Evolutionary conservation across 2,329 filamentous ascomycete species (phyloP).

Genomic region (Neofusicoccum cordaticola): DNA sequence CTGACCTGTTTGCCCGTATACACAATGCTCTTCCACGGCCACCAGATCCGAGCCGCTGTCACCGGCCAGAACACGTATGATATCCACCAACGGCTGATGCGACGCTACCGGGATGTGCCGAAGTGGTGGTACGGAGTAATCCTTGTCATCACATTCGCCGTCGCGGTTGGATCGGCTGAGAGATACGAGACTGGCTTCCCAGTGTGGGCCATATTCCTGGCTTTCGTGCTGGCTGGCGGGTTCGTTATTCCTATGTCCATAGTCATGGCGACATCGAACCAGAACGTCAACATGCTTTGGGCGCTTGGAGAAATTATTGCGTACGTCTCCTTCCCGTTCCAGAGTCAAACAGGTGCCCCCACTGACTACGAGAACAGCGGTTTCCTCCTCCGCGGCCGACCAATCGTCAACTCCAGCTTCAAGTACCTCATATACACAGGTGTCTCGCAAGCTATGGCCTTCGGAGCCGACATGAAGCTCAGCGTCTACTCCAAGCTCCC

Average conservation of each 20-base stretch:
- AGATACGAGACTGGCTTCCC: slow-evolving; percentile 41
- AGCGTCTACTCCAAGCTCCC: slow-evolving; percentile 56
- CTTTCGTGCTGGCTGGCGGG: slow-evolving; percentile 47
- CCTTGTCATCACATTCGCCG: slow-evolving; percentile 49
- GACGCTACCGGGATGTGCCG: slow-evolving; percentile 31
- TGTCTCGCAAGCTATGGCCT: slow-evolving; percentile 8
- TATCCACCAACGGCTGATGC: slow-evolving; percentile 34
- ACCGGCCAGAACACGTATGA: slow-evolving; percentile 25
- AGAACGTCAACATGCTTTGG: slow-evolving; percentile 48
- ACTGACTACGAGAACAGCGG: slow-evolving; percentile 42
- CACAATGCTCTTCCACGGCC: slow-evolving; percentile 34
- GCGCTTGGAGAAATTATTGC: slow-evolving; percentile 49
- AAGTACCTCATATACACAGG: slow-evolving; percentile 29
- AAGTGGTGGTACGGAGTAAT: slow-evolving; percentile 48
- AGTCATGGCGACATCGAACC: slow-evolving; percentile 9
- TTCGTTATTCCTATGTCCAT: slow-evolving; percentile 42
- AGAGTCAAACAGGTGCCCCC: too few relatives aligned
- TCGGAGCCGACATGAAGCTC: slow-evolving; percentile 26
- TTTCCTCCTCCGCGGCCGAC: slow-evolving; percentile 48
- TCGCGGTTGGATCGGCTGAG: slow-evolving; percentile 29
- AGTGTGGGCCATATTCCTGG: slow-evolving; percentile 27
- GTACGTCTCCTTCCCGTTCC: slow-evolving; percentile 18
- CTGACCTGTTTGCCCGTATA: slow-evolving; percentile 37
- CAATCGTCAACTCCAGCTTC: slow-evolving; percentile 53
- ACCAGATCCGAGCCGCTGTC: slow-evolving; percentile 26